Evolutionary conservation across 805 yeast species (phyloP), one percentile per base, ranked within the genome.

Genomic region (Wickerhamiella cacticola): DNA sequence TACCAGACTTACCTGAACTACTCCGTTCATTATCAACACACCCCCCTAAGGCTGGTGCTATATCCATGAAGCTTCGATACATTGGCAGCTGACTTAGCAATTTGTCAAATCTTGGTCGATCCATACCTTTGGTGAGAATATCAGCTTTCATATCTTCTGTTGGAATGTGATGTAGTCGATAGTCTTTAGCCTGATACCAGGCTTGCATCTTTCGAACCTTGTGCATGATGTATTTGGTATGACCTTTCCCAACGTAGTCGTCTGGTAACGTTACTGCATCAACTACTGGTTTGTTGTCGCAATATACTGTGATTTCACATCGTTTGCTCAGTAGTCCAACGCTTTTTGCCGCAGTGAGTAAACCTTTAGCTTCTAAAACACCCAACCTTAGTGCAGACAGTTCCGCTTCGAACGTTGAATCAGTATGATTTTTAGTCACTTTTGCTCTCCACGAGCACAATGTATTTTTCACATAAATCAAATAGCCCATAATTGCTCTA

Each of bases 381-480:
- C 35, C 35, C 5, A 12, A 6, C 5, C 18, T 6, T 6, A 31
- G 18, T 8, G 15, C 15, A 6, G 6, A 8, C n/a, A 31, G 13
- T 22, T 34, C 42, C 13, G 42, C 42, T n/a, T 39, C 42, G 13
- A 39, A 39, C 13, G 42, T 24, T 13, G 31, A 23, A 10, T n/a
- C 31, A 5, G 42, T 19, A 39, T 23, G 29, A 2, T 9, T 39
- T 23, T 24, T 39, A 6, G 31, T 23, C 10, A 12, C 10, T 25
- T 8, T n/a, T 9, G 42, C 4, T 23, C n/a, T 39, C 42, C 42
- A 39, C 2, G 31, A 22, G 5, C 13, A 18, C 8, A 39, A 21
- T 13, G n/a, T 24, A 4, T 31, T 31, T 13, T 39, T 39, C 9
- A 39, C 21, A 23, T 39, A 39, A 3, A 39, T n/a, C 19, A 39